These are phyloP conservation scores for Crinitomyces ghanaensis DNA, from an alignment of 805 yeast species.

Conservation along the genomic window DNA sequence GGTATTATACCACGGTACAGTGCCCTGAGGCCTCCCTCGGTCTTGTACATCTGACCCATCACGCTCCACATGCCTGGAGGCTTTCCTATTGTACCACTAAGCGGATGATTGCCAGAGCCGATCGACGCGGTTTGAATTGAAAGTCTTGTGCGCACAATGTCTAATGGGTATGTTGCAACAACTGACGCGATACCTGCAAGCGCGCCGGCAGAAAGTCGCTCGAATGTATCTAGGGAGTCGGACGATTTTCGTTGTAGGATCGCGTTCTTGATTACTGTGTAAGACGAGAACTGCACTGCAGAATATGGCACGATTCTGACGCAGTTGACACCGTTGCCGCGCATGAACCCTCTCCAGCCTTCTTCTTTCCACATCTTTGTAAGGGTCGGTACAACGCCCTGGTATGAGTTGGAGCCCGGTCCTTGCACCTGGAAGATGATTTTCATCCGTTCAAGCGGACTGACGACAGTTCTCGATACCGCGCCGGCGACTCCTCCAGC, in stretches of 20 bases:
- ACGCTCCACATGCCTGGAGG: conserved; percentile 67
- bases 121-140: conserved; percentile 77
- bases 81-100: conserved; percentile 18
- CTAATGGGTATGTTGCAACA: conserved; percentile 80
- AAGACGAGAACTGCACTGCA: conserved; percentile 86
- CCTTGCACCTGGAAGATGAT: conserved; percentile 86
- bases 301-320: conserved; percentile 84
- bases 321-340: conserved; percentile 90
- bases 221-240: conserved; percentile 35
- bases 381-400: conserved; percentile 70
- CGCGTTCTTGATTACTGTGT: conserved; percentile 46
- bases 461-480: conserved; percentile 80
- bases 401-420: conserved; percentile 32
- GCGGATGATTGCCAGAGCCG: conserved; percentile 9
- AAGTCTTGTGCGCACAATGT: conserved; percentile 78
- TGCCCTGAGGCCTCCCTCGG: conserved; percentile 75
- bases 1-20: conserved; percentile 80
- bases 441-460: conserved; percentile 92
- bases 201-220: conserved; percentile 67
- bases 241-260: conserved; percentile 12
- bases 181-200: conserved; percentile 75
- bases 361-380: conserved; percentile 75
- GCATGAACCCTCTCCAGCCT: conserved; percentile 78
- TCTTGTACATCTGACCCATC: conserved; percentile 44
- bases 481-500: conserved; percentile 98